Base-by-base conservation (phyloP, 441 rosid species). In the Pelargonium cotyledonis region DNA sequence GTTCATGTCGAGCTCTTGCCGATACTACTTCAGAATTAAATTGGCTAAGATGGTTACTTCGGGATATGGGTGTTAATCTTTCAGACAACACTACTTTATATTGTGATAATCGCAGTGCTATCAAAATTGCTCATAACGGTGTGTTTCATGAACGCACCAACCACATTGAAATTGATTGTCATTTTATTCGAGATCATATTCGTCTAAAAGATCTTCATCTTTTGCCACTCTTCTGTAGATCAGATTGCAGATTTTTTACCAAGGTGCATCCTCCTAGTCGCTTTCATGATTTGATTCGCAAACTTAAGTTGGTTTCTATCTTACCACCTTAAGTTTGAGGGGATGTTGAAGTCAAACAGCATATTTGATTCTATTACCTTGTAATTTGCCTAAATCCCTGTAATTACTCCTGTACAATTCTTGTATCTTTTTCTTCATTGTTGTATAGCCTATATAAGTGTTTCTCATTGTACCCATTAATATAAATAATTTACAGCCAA, bases 221-320 rank as follows among this genome's bases (percentile, higher is more conserved):
- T 0, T 0, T 57, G 12, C 55, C 6, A n/a, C 2, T 38, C 41
- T 6, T 68, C 1, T 0, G 0, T 6, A 1, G 31, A 68, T 29
- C 16, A 68, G 38, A 35, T 49, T 14, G 47, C 14, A 15, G 19
- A 68, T 55, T 21, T 10, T 68, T 68, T 19, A 21, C 53, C 1
- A 15, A 53, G 41, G 5, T n/a, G 1, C 44, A 67, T 49, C 70
- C 14, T 29, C 64, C 35, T 0, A 5, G 43, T 9, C 41, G 21
- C 8, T 69, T 69, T 58, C 46, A 40, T 1, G n/a, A 18, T 60
- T 18, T 69, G 4, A 0, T 58, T 7, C 4, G 2, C 53, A 58
- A 69, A 69, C 66, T 69, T 14, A 11, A 60, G 21, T 11, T 41
- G 58, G 19, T 35, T 12, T 21, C 43, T 57, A 21, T 64, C n/a